phyloP scores from a whole-genome alignment of 805 yeast genomes.

The Candida awuae region DNA sequence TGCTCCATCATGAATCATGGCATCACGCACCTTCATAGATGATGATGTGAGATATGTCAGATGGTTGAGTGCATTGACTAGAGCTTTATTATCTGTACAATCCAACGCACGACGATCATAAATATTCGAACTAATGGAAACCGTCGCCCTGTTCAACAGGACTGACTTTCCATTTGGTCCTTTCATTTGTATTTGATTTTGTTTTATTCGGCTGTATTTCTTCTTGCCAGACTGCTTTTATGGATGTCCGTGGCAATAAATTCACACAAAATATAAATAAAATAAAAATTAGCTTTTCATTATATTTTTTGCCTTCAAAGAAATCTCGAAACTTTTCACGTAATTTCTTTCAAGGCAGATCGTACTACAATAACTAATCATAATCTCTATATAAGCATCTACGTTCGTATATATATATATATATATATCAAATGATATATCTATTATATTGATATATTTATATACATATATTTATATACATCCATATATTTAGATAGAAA shows the following conservation, averaged over 20 bases:
- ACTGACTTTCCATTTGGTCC: slow-evolving; percentile 81
- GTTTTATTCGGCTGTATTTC: too few relatives aligned
- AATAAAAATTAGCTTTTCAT: not conserved
- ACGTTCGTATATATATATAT: too few relatives aligned
- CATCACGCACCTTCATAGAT: slow-evolving; percentile 83
- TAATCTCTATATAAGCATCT: too few relatives aligned
- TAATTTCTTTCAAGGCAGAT: too few relatives aligned
- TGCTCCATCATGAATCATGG: slow-evolving; percentile 85
- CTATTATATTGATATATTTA: not conserved
- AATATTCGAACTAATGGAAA: slow-evolving; percentile 77
- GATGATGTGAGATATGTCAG: slow-evolving; percentile 80
- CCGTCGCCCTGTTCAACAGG: slow-evolving; percentile 80
- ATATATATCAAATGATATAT: too few relatives aligned
- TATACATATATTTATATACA: not conserved
- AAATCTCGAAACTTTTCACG: too few relatives aligned
- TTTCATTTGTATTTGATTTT: slow-evolving; percentile 46
- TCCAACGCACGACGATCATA: slow-evolving; percentile 92
- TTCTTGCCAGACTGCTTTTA: not conserved
- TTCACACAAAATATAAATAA: not conserved
- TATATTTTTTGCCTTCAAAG: too few relatives aligned
- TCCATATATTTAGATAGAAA: not conserved
- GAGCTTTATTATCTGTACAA: slow-evolving; percentile 79
- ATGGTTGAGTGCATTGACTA: slow-evolving; percentile 86
- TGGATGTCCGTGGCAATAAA: not conserved
- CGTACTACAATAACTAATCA: too few relatives aligned